Base-by-base conservation (phyloP, 2,329 filamentous ascomycete genomes). In the Ilyonectria sp. region DNA sequence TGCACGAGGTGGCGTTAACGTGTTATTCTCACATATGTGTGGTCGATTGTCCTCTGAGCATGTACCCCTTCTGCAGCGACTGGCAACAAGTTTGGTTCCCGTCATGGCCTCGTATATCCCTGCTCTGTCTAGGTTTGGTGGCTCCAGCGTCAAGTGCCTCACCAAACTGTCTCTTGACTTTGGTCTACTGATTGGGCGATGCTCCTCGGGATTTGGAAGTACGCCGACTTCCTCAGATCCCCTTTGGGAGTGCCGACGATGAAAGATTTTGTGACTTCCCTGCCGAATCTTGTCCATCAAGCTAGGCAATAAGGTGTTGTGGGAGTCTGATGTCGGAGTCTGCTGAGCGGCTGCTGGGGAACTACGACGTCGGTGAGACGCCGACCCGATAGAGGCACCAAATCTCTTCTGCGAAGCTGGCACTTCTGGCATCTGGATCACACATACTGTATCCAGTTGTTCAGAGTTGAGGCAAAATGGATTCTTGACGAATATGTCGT, bases 11-110 rank as follows among this genome's bases (percentile, higher is more conserved):
- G 67, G 63, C 11, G 65, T 68, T 10, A 69, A 59, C 17, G 65
- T 50, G 59, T 78, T 75, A 59, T 80, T 70, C 44, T 73, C 71
- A 33, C 77, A 81, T 7, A 75, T 56, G 50, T 81, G 79, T 17
- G 78, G 78, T 40, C 69, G 68, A 37, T 76, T 69, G 37, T 81
- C 79, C 60, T 81, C 79, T 6, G 79, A 80, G 52, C 79, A 81
- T 9, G 70, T 73, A 15, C 63, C 57, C 10, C 69, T 63, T 46
- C 67, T 67, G n/a, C 67, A 54, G 13, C 60, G 65, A 23, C 53
- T 53, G 9, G 47, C 49, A 0, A 63, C 49, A 17, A 68, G 60
- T 31, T 68, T 74, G 19, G 72, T 70, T 15, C 69, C 72, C 2
- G 72, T 72, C 64, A 77, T 69, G 3, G 73, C 73, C 33, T 76